A percentile compares a stretch with the other conserved stretches of the same genome.
Conservation (phyloP, 257 asterid species). For the Thymus mandschuricus region DNA sequence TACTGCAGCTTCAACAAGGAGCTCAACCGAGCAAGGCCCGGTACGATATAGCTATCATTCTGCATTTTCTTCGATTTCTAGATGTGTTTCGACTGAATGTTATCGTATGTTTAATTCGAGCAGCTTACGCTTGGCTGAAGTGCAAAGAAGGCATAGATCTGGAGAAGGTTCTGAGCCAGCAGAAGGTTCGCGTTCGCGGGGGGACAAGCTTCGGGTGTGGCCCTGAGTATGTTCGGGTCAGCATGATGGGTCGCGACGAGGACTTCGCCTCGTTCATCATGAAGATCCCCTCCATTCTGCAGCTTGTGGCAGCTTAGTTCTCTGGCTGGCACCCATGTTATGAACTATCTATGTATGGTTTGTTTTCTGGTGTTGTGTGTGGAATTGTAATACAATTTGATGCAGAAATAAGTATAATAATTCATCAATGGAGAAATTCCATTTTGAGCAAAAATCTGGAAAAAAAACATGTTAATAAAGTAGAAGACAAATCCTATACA, state of each 20-base stretch:
- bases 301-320: neutral
- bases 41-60: constrained; percentile 14
- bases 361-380: no score
- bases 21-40: constrained; percentile 50
- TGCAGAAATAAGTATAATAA: neutral
- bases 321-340: neutral
- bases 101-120: neutral
- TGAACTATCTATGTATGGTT: neutral
- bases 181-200: constrained; percentile 52
- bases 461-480: neutral
- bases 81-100: neutral
- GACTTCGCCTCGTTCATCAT: constrained; percentile 53
- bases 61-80: neutral
- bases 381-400: neutral
- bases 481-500: constrained; percentile 14
- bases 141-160: constrained; percentile 45
- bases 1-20: constrained; percentile 53
- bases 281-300: constrained; percentile 37
- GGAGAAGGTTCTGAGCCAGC: constrained; percentile 44
- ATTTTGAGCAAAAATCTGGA: neutral
- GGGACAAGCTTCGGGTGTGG: constrained; percentile 64
- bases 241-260: constrained; percentile 38
- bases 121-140: constrained; percentile 90
- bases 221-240: constrained; percentile 44
- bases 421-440: neutral